Evolutionary conservation across 371 early-diverging fungal species (phyloP).

Genomic region (Massospora cicadina): DNA sequence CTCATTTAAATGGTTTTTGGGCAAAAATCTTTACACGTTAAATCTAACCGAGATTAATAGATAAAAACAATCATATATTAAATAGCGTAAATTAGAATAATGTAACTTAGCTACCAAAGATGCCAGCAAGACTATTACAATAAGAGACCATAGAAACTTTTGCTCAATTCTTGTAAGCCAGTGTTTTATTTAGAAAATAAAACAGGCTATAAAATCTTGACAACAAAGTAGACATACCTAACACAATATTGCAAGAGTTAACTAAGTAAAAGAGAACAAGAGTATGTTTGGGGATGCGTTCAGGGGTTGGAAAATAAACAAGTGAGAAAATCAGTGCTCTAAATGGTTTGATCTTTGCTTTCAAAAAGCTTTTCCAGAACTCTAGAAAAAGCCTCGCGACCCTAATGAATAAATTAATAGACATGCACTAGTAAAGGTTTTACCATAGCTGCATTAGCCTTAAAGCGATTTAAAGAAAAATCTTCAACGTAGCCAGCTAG

Average conservation of each 20-base stretch:
- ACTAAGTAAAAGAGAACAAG: neutral
- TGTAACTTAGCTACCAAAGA: too few relatives aligned
- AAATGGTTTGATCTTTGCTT: neutral
- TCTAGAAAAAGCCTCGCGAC: slow-evolving; percentile 6
- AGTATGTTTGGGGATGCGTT: neutral
- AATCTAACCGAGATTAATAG: too few relatives aligned
- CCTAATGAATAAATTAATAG: slow-evolving; percentile 3
- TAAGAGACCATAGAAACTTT: too few relatives aligned
- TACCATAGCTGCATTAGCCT: slow-evolving; percentile 63
- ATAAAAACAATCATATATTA: too few relatives aligned
- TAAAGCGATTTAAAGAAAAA: slow-evolving; percentile 64
- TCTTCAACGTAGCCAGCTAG: slow-evolving; percentile 73
- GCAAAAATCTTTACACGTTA: too few relatives aligned
- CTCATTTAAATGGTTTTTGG: too few relatives aligned
- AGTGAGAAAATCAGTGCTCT: too few relatives aligned
- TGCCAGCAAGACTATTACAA: too few relatives aligned
- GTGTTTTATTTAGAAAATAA: too few relatives aligned
- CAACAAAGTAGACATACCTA: neutral
- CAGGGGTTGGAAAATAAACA: neutral
- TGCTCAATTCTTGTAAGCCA: too few relatives aligned
- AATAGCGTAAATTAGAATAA: too few relatives aligned
- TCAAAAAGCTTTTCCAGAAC: slow-evolving; percentile 7
- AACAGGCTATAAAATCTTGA: too few relatives aligned
- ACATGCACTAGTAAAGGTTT: neutral
- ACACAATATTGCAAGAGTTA: neutral